These are phyloP conservation scores for Wakefieldia striispora DNA, from an alignment of 768 basidiomycete genomes.

Conservation along the genomic window DNA sequence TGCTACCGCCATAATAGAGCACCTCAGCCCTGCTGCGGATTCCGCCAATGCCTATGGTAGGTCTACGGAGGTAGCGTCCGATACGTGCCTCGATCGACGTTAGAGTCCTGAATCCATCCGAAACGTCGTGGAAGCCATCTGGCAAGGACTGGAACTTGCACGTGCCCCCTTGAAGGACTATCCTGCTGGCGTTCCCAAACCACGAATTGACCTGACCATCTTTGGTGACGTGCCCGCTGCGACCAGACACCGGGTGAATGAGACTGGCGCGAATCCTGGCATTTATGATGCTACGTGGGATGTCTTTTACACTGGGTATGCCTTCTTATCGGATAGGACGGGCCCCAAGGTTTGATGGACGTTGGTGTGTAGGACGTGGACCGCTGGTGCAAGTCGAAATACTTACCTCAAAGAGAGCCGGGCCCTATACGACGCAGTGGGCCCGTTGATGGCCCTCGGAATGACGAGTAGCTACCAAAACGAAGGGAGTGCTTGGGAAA, in stretches of 20 bases:
- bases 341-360: not conserved
- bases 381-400: not conserved
- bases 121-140: conserved; percentile 17
- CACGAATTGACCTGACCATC: not conserved
- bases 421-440: not conserved
- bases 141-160: conserved; percentile 12
- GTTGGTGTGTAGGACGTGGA: conserved; percentile 11
- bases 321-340: not conserved
- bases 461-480: conserved; percentile 12
- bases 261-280: conserved; percentile 19
- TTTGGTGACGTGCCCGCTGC: conserved; percentile 15
- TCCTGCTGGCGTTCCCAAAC: not conserved
- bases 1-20: conserved; percentile 1
- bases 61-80: conserved; percentile 12
- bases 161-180: not conserved
- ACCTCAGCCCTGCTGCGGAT: conserved; percentile 9
- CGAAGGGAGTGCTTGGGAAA: conserved; percentile 7
- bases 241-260: conserved; percentile 7
- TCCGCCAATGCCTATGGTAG: conserved; percentile 7
- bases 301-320: conserved; percentile 8
- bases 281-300: conserved; percentile 17
- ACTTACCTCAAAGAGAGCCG: not conserved
- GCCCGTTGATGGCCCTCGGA: conserved; percentile 3
- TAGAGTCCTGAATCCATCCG: conserved; percentile 4
- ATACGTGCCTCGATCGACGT: conserved; percentile 11